Conservation (phyloP, 1,284 basidiomycete species). For the Ganoderma sinense region DNA sequence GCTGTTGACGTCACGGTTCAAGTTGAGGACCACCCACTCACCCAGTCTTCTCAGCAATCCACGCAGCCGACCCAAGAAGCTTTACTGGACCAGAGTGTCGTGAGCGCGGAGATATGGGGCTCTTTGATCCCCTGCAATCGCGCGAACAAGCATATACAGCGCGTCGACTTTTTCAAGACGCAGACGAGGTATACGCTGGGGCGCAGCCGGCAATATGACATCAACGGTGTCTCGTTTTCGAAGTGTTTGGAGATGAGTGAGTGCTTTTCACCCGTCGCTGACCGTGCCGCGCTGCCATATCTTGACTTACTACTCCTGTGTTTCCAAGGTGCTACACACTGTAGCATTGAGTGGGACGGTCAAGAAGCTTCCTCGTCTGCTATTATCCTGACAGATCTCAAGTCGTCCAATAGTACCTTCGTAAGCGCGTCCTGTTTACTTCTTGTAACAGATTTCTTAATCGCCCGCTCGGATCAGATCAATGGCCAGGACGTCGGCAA, state of each 20-base stretch:
- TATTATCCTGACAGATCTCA: constrained; percentile 69
- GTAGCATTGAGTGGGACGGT: constrained; percentile 72
- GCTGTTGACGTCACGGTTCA: background rate
- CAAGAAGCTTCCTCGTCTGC: constrained; percentile 53
- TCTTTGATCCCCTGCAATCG: constrained; percentile 45
- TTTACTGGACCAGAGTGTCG: background rate
- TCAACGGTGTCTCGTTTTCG: constrained; percentile 50
- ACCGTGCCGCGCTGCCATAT: too few relatives aligned
- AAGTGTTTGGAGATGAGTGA: constrained; percentile 44
- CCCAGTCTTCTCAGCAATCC: constrained; percentile 3
- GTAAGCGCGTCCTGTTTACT: constrained; percentile 53
- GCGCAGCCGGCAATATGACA: constrained; percentile 54
- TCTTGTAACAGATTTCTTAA: too few relatives aligned
- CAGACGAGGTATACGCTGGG: constrained; percentile 59
- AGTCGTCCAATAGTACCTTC: constrained; percentile 85
- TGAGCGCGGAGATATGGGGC: constrained; percentile 17
- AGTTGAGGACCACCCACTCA: background rate
- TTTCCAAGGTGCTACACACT: constrained; percentile 68
- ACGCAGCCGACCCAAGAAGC: constrained; percentile 9
- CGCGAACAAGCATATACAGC: constrained; percentile 51
- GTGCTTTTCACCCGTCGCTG: constrained; percentile 32
- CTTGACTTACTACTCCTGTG: background rate
- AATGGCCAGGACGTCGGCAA: constrained; percentile 70
- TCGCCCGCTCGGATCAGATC: constrained; percentile 56
- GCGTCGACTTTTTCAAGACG: constrained; percentile 66